A percentile compares a stretch with the other conserved stretches of the same genome.
phyloP scores from a whole-genome alignment of 345 rosid species.

The Euclidium syriacum region DNA sequence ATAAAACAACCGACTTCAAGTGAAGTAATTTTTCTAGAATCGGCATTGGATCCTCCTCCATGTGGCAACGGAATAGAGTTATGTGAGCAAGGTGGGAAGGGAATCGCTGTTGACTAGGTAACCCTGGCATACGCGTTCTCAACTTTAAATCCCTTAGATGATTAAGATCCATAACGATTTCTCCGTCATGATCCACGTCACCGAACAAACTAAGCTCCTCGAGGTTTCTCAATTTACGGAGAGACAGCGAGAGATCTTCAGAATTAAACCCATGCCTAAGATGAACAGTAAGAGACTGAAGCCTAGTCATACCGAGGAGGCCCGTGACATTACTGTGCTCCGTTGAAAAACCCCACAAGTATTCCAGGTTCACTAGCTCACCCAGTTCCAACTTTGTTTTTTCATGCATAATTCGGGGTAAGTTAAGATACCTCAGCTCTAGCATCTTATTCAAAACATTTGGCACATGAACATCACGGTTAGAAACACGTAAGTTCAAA shows the following conservation, averaged over 20 bases:
- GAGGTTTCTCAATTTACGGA: not conserved
- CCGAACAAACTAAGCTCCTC: no score
- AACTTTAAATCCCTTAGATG: no score
- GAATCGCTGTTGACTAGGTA: no score
- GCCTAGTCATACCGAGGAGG: not conserved
- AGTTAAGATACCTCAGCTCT: not conserved
- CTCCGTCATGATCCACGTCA: no score
- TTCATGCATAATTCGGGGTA: not conserved
- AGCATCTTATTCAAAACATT: not conserved
- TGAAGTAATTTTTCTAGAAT: not conserved
- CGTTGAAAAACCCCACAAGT: not conserved
- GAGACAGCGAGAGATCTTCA: not conserved
- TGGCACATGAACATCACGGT: not conserved
- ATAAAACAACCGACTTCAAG: not conserved
- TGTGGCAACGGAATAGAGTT: accelerated
- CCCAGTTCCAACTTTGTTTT: not conserved
- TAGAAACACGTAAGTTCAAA: no score
- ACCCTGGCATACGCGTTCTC: no score
- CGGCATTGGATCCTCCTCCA: not conserved
- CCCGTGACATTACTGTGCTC: not conserved
- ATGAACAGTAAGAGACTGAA: not conserved
- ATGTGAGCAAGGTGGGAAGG: not conserved
- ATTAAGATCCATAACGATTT: no score
- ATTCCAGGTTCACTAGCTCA: not conserved
- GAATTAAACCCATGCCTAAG: not conserved